phyloP scores from a whole-genome alignment of 805 yeast species.

The Pichia occidentalis region DNA sequence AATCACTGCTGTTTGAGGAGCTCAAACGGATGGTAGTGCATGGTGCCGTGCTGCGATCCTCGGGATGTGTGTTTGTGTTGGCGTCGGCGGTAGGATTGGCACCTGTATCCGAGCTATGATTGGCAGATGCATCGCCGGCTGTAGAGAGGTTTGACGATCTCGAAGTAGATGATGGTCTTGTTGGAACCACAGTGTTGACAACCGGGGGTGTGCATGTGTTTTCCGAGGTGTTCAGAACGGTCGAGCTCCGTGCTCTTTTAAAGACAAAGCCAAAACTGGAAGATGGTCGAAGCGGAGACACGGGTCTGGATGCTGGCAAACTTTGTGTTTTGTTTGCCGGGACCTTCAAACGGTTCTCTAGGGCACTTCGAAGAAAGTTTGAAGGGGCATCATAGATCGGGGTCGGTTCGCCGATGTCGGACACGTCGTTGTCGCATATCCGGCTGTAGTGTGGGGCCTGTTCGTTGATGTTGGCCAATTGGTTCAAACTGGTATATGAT shows the following conservation, averaged over 20 bases:
- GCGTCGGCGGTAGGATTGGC: too few relatives aligned
- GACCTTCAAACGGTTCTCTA: too few relatives aligned
- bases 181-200: not conserved
- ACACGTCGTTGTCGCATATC: constrained; percentile 26
- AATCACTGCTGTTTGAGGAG: constrained; percentile 2
- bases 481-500: not conserved
- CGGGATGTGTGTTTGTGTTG: too few relatives aligned
- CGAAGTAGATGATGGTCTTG: too few relatives aligned
- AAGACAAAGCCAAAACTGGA: not conserved
- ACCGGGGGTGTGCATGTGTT: not conserved
- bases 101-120: too few relatives aligned
- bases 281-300: not conserved
- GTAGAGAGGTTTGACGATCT: too few relatives aligned
- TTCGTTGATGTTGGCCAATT: not conserved
- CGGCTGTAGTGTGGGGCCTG: constrained; percentile 25
- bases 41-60: too few relatives aligned
- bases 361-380: too few relatives aligned
- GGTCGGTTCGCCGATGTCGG: constrained; percentile 20
- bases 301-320: not conserved
- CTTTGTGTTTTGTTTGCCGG: not conserved
- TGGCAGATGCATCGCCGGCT: too few relatives aligned
- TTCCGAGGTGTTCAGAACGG: constrained; percentile 1
- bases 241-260: not conserved
- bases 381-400: constrained; percentile 24
- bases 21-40: not conserved